Conservation (phyloP, 345 rosid genomes). For the Trapa bicornis region DNA sequence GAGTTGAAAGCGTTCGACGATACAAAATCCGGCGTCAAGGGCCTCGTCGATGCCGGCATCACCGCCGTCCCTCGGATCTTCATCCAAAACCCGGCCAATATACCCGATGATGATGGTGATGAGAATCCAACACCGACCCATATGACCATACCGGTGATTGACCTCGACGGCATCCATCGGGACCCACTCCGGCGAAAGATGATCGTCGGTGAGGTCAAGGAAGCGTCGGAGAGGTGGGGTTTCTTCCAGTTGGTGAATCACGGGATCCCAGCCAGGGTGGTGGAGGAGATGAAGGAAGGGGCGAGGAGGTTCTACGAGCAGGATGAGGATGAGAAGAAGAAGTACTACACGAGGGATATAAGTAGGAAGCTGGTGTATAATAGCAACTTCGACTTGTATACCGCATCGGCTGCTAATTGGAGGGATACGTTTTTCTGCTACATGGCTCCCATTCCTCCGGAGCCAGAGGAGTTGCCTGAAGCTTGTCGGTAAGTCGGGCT, state of each 20-base stretch:
- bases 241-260: conserved; percentile 19
- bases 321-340: conserved; percentile 13
- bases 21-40: conserved; percentile 10
- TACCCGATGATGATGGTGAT: too few relatives aligned
- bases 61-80: conserved; percentile 9
- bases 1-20: conserved; percentile 14
- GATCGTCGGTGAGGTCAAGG: background rate
- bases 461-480: conserved; percentile 11
- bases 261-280: conserved; percentile 8
- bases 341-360: conserved; percentile 12
- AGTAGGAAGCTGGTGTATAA: conserved; percentile 1
- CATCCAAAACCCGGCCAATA: background rate
- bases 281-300: conserved; percentile 11
- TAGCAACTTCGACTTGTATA: conserved; percentile 12
- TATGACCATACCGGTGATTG: conserved; percentile 7
- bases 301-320: conserved; percentile 14
- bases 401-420: conserved; percentile 15
- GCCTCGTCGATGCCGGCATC: conserved; percentile 8
- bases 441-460: conserved; percentile 9
- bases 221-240: conserved; percentile 14
- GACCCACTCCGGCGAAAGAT: background rate
- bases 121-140: background rate
- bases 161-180: background rate
- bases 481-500: conserved; percentile 9
- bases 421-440: conserved; percentile 13